Conservation (phyloP, 1,139 yeast genomes). For the Meyerozyma elateridarum region DNA sequence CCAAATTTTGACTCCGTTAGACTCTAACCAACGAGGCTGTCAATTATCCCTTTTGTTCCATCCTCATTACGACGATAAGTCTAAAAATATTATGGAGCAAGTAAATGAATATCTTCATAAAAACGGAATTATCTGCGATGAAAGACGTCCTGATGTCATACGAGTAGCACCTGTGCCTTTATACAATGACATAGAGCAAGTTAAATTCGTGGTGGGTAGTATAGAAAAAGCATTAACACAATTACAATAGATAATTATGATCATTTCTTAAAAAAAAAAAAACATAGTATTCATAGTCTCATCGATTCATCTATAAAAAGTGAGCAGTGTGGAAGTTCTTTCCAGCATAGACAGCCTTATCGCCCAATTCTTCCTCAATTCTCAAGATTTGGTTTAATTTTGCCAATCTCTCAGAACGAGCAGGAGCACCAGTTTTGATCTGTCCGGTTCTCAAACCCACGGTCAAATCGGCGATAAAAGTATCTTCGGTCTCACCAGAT, state of each 20-base stretch:
- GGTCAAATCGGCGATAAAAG: conserved; percentile 92
- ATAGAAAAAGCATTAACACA: conserved; percentile 34
- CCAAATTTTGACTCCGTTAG: conserved; percentile 67
- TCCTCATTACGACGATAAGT: conserved; percentile 38
- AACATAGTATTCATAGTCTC: too few species aligned
- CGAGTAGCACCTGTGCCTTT: conserved; percentile 81
- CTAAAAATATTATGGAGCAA: conserved; percentile 54
- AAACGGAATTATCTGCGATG: conserved; percentile 76
- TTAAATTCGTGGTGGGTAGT: conserved; percentile 40
- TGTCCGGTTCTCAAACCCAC: conserved; percentile 97
- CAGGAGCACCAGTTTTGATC: conserved; percentile 99
- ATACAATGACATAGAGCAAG: conserved; percentile 73
- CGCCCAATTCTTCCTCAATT: conserved; percentile 96
- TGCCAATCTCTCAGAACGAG: conserved; percentile 98
- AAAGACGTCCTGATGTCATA: conserved; percentile 83
- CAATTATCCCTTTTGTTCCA: conserved; percentile 72
- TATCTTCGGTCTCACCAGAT: conserved; percentile 99
- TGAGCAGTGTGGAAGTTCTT: conserved; percentile 63
- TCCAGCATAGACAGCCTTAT: conserved; percentile 93
- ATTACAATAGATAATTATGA: background rate
- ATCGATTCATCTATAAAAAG: conserved; percentile 16
- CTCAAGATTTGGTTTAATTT: conserved; percentile 94
- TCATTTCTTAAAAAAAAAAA: too few species aligned
- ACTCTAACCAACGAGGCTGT: conserved; percentile 62
- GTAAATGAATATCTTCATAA: conserved; percentile 48